Base-by-base conservation (phyloP, 352 stramenopile species). In the Phytopythium montanum region DNA sequence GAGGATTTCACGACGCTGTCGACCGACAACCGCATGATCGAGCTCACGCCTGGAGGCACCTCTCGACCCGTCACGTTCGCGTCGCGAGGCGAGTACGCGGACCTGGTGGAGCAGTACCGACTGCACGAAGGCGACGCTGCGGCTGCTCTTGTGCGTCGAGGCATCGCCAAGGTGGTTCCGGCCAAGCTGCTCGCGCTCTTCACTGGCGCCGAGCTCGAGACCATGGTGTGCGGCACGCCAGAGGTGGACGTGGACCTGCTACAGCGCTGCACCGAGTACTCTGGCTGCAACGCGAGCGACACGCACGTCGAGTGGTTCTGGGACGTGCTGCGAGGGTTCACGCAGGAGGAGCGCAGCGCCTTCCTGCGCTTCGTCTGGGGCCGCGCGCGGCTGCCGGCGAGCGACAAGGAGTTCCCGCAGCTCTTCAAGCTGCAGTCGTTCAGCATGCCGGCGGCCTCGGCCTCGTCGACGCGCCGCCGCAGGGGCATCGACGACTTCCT, bases 291-390 rank as follows among this genome's bases (percentile, higher is more conserved):
- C 12, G 52, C 73, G 16, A 78, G 69, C 5, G 82, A 97, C 54
- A 57, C 71, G 28, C 88, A 97, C 67, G 85, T 97, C 46, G 61
- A 90, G 26, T 91, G 85, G 73, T 97, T 97, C 66, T 97, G 90
- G 90, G 49, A 81, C 25, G 82, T 88, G 29, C 64, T 97, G 51
- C 62, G 74, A 23, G 67, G 69, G 12, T 96, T 97, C 38, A 84
- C 71, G 8, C 79, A 95, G 29, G 81, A 97, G 39, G 87, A 97
- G 39, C 79, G 85, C 23, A 90, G 84, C 49, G 82, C 87, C 14
- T 95, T 97, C 52, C 53, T 96, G 31, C 87, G 93, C 0, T 98
- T 98, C 56, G 88, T 94, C 10, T 98, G 94, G 94, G 93, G 93
- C 13, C 76, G 94, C 5, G 96, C 87, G 31, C 81, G 92, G 3